A percentile compares a stretch with the other conserved stretches of the same genome.
phyloP scores from a whole-genome alignment of 1,284 basidiomycete genomes.

The Phenoliferia sp. region DNA sequence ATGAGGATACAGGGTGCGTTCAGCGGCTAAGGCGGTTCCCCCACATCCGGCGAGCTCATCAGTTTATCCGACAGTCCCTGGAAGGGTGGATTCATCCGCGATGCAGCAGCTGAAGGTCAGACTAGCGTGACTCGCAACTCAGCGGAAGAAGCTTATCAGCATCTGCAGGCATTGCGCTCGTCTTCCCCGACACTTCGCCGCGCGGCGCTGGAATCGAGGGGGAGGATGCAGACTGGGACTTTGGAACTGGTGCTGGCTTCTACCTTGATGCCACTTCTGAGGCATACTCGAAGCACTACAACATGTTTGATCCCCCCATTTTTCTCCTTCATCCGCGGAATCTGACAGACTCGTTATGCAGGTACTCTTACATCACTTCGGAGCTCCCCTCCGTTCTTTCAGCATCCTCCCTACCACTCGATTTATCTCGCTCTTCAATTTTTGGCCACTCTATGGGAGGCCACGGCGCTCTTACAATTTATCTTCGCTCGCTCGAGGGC shows the following conservation, averaged over 20 bases:
- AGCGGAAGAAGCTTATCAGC: background rate
- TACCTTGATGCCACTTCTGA: conserved; percentile 82
- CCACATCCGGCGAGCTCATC: background rate
- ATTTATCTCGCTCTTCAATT: conserved; percentile 60
- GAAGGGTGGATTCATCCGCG: conserved; percentile 77
- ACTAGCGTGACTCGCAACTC: background rate
- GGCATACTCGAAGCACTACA: conserved; percentile 77
- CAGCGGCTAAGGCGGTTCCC: background rate
- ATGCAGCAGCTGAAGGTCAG: conserved; percentile 63
- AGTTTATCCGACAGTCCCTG: conserved; percentile 56
- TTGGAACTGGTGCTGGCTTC: conserved; percentile 66
- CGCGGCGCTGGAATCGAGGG: conserved; percentile 84
- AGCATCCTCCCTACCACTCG: conserved; percentile 56
- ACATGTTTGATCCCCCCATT: conserved; percentile 55
- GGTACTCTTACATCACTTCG: conserved; percentile 63
- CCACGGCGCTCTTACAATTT: conserved; percentile 88
- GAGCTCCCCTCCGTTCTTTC: conserved; percentile 73
- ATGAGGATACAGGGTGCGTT: conserved; percentile 83
- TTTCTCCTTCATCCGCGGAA: background rate
- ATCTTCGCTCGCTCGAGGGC: conserved; percentile 79
- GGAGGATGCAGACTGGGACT: conserved; percentile 79
- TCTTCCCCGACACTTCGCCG: conserved; percentile 95
- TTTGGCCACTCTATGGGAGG: conserved; percentile 79
- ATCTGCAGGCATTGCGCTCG: conserved; percentile 63
- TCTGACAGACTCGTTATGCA: background rate